phyloP scores from a whole-genome alignment of 257 asterid genomes.

The Coffea eugenioides region DNA sequence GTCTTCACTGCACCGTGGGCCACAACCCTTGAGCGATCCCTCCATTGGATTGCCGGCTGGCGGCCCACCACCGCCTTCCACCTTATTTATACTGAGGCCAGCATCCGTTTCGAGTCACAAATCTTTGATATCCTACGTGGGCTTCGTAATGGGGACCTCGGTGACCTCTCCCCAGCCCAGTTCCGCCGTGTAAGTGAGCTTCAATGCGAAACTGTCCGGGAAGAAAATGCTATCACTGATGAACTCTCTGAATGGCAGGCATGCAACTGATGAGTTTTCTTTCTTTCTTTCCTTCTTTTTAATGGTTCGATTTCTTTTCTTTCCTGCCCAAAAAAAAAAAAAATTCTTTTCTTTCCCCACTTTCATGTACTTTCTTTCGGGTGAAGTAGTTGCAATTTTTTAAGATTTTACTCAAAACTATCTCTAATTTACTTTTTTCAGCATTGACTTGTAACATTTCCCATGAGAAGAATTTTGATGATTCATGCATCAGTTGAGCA shows the following conservation, averaged over 20 bases:
- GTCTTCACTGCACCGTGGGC: conserved; percentile 63
- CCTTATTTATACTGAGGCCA: conserved; percentile 69
- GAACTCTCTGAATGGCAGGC: conserved; percentile 81
- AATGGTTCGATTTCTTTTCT: not conserved
- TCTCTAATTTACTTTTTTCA: no score
- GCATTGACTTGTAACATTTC: not conserved
- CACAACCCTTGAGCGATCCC: conserved; percentile 61
- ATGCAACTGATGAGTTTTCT: conserved; percentile 4
- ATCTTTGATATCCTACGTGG: conserved; percentile 68
- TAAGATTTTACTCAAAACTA: not conserved
- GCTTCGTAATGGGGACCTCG: conserved; percentile 64
- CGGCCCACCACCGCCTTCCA: conserved; percentile 89
- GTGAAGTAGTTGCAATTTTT: not conserved
- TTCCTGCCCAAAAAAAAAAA: no score
- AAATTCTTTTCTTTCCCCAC: no score
- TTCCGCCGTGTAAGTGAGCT: conserved; percentile 77
- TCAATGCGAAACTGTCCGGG: conserved; percentile 65
- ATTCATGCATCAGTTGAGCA: no score
- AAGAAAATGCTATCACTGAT: conserved; percentile 56
- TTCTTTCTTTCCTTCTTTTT: not conserved
- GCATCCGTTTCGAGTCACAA: conserved; percentile 74
- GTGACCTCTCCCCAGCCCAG: conserved; percentile 69
- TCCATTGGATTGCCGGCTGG: conserved; percentile 89
- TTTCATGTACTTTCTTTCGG: not conserved
- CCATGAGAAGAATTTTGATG: no score